Conservation (phyloP, 352 stramenopile species). For the Phytophthora brassicae region DNA sequence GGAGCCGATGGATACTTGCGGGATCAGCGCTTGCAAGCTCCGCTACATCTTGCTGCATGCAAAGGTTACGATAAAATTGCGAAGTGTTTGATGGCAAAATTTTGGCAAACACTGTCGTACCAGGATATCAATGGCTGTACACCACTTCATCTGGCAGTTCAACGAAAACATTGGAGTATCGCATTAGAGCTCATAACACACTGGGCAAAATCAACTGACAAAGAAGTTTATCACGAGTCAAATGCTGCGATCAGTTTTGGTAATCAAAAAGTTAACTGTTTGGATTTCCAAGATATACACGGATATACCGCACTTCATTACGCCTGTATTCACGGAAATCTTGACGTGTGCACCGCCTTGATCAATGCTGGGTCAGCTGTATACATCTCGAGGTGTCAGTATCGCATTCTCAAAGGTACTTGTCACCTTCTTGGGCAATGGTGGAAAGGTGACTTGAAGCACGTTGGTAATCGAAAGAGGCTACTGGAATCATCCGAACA, state of each 20-base stretch:
- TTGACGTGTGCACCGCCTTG: constrained; percentile 34
- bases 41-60: constrained; percentile 47
- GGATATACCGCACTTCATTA: constrained; percentile 67
- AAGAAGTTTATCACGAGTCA: constrained; percentile 3
- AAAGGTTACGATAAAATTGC: constrained; percentile 57
- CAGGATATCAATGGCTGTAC: constrained; percentile 49
- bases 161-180: constrained; percentile 39
- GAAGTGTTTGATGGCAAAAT: constrained; percentile 47
- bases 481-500: constrained; percentile 5
- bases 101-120: constrained; percentile 34
- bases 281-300: constrained; percentile 48
- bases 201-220: constrained; percentile 13
- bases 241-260: neutral
- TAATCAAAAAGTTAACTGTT: neutral
- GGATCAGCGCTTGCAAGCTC: constrained; percentile 47
- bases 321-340: constrained; percentile 39
- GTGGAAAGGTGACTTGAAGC: constrained; percentile 31
- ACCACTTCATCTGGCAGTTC: constrained; percentile 48
- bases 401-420: constrained; percentile 14
- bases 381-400: constrained; percentile 35
- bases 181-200: constrained; percentile 36
- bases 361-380: constrained; percentile 31
- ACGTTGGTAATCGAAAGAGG: constrained; percentile 5
- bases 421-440: constrained; percentile 34
- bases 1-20: constrained; percentile 51